These are phyloP conservation scores for Trichoderma atrobrunneum DNA, from an alignment of 2,329 filamentous ascomycete genomes.

Conservation along the genomic window DNA sequence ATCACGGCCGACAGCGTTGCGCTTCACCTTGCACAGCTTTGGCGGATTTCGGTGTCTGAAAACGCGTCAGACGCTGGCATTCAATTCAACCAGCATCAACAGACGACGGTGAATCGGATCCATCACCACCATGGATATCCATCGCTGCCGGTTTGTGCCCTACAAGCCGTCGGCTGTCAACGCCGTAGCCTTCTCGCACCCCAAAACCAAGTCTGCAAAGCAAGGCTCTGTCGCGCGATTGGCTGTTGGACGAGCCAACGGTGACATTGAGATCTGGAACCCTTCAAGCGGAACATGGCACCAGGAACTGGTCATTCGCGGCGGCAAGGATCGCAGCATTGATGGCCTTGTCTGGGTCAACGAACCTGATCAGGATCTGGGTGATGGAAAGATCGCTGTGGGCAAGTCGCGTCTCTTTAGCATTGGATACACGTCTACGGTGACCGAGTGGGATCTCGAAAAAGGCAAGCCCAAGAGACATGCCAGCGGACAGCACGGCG, in stretches of 20 bases:
- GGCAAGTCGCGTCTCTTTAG: conserved; percentile 88
- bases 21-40: conserved; percentile 17
- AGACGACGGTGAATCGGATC: conserved; percentile 12
- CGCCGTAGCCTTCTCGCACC: conserved; percentile 87
- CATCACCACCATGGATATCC: conserved; percentile 73
- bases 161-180: conserved; percentile 92
- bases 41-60: conserved; percentile 19
- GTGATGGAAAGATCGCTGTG: conserved; percentile 57
- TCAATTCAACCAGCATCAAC: neutral
- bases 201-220: conserved; percentile 47
- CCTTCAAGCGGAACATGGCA: conserved; percentile 78
- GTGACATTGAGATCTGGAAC: conserved; percentile 98
- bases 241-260: conserved; percentile 88
- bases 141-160: conserved; percentile 93
- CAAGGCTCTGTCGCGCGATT: conserved; percentile 63
- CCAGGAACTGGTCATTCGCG: conserved; percentile 81
- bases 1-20: conserved; percentile 9
- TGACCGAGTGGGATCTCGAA: conserved; percentile 93
- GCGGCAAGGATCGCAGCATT: conserved; percentile 80
- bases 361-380: conserved; percentile 70
- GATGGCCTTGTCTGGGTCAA: conserved; percentile 91
- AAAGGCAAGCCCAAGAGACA: conserved; percentile 75
- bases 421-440: conserved; percentile 86
- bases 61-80: neutral
- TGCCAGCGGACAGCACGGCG: conserved; percentile 87